phyloP scores from a whole-genome alignment of 768 basidiomycete species.

The Collybiopsis confluens region DNA sequence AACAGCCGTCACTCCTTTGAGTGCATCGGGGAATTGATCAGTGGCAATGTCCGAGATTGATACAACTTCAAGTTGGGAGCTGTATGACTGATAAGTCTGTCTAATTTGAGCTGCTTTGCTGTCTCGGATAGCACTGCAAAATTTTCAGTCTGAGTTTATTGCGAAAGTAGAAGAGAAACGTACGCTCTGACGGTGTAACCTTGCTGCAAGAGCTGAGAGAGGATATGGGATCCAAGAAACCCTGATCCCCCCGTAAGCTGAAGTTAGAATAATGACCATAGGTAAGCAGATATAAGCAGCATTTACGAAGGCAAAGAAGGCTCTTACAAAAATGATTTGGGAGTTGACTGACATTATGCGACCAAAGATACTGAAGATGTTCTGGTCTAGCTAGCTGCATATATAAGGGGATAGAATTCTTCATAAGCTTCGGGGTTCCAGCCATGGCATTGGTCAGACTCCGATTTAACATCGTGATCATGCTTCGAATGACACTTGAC shows the following conservation, averaged over 20 bases:
- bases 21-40: conserved; percentile 34
- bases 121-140: not conserved
- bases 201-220: not conserved
- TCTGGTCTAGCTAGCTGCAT: too few relatives aligned
- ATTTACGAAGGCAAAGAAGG: too few relatives aligned
- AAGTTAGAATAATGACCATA: too few relatives aligned
- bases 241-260: conserved; percentile 7
- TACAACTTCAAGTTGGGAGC: conserved; percentile 5
- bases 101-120: conserved; percentile 3
- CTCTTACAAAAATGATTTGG: too few relatives aligned
- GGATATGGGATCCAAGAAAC: conserved; percentile 7
- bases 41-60: conserved; percentile 2
- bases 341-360: too few relatives aligned
- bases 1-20: conserved; percentile 11
- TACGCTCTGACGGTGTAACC: conserved; percentile 4
- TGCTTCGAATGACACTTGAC: too few relatives aligned
- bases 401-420: too few relatives aligned
- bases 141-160: not conserved
- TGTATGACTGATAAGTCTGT: not conserved
- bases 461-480: too few relatives aligned
- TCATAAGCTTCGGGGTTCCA: too few relatives aligned
- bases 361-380: too few relatives aligned
- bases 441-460: too few relatives aligned
- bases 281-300: too few relatives aligned
- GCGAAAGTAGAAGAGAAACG: not conserved